Conservation (phyloP, 176 grass and related monocot species). For the Lolium multiflorum region DNA sequence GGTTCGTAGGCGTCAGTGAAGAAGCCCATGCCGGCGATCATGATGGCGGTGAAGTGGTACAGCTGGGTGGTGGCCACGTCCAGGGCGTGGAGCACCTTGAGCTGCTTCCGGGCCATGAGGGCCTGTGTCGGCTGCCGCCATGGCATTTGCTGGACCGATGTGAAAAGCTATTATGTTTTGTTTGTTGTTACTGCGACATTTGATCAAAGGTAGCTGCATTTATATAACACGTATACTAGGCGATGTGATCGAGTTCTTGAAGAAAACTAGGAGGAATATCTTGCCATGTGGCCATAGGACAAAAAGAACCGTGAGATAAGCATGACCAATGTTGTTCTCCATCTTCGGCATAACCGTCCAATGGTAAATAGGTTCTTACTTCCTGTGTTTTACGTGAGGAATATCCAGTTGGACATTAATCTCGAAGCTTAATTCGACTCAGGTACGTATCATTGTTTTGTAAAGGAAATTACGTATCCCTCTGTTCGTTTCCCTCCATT, state of each 20-base stretch:
- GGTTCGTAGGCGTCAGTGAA: slow-evolving; percentile 92
- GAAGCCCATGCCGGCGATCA: slow-evolving; percentile 89
- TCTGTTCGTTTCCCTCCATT: no score
- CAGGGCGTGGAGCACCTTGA: slow-evolving; percentile 21
- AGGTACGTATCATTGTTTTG: no score
- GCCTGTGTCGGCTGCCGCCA: neutral
- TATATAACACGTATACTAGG: no score
- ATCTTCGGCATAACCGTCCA: neutral
- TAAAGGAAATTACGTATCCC: no score
- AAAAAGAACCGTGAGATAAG: neutral
- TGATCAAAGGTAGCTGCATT: neutral
- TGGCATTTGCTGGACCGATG: neutral
- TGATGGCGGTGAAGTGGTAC: slow-evolving; percentile 81
- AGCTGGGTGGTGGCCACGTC: neutral
- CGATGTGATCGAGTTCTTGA: neutral
- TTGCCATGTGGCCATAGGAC: neutral
- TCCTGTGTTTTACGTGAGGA: neutral
- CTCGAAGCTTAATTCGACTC: no score
- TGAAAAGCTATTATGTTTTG: neutral
- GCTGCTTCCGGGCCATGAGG: neutral
- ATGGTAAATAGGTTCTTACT: neutral
- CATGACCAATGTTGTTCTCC: neutral
- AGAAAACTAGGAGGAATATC: neutral
- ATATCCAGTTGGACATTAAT: neutral
- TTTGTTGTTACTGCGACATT: neutral